phyloP scores from a whole-genome alignment of 192 early-diverging fungal species.

The Pilaira anomala region DNA sequence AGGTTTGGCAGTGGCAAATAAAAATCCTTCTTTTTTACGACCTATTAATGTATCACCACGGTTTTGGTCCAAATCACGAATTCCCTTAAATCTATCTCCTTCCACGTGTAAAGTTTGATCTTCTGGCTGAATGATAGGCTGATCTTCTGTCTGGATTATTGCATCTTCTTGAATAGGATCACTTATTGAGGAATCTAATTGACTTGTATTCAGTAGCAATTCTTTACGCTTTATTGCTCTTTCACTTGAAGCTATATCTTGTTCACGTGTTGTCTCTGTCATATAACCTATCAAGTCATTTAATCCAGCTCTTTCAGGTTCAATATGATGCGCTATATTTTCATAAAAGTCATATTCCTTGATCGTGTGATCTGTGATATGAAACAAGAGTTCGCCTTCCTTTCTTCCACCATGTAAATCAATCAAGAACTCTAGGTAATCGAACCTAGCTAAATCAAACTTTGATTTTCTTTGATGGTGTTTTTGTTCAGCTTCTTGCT shows the following conservation, averaged over 20 bases:
- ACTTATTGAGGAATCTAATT: not conserved
- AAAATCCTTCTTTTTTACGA: conserved; percentile 53
- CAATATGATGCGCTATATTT: conserved; percentile 31
- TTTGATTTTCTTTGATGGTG: conserved; percentile 50
- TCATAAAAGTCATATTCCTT: conserved; percentile 48
- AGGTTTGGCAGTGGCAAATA: conserved; percentile 55
- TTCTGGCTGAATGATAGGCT: not conserved
- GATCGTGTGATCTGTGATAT: conserved; percentile 48
- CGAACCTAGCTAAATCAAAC: conserved; percentile 62
- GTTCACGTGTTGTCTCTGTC: conserved; percentile 28
- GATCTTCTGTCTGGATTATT: not conserved
- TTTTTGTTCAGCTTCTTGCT: conserved; percentile 40
- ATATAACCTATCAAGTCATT: conserved; percentile 15
- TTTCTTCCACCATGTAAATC: conserved; percentile 59
- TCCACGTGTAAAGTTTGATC: not conserved
- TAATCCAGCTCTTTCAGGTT: conserved; percentile 38
- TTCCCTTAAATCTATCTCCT: conserved; percentile 49
- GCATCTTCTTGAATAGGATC: no score
- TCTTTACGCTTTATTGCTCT: conserved; percentile 46
- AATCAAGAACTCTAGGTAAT: conserved; percentile 49
- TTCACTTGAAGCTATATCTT: conserved; percentile 47
- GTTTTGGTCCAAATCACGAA: conserved; percentile 55
- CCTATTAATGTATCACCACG: conserved; percentile 39
- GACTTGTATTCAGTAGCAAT: not conserved
- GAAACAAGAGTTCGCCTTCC: conserved; percentile 53